These are phyloP conservation scores for Boechera stricta DNA, from an alignment of 345 rosid species.

Conservation along the genomic window DNA sequence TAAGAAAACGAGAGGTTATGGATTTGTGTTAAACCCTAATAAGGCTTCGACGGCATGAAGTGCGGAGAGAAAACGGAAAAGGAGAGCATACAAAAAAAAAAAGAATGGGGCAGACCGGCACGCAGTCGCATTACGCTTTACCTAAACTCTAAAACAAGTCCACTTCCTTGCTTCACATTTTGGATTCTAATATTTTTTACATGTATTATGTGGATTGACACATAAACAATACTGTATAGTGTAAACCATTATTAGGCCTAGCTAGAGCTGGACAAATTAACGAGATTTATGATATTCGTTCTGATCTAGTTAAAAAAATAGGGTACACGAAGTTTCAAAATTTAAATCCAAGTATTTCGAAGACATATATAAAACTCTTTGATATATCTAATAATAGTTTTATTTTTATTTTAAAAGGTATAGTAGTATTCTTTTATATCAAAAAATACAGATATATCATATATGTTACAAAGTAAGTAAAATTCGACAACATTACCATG, in stretches of 20 bases:
- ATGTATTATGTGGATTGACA: too few species aligned
- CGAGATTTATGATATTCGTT: too few species aligned
- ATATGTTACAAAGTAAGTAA: neutral
- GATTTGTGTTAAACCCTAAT: slow-evolving; percentile 16
- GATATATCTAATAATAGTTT: neutral
- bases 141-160: slow-evolving; percentile 32
- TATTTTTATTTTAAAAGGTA: neutral
- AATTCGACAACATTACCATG: slow-evolving; percentile 1
- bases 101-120: slow-evolving; percentile 23
- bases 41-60: slow-evolving; percentile 55
- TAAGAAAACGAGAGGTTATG: slow-evolving; percentile 5
- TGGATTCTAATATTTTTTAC: neutral
- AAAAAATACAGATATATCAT: neutral
- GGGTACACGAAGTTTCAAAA: too few species aligned
- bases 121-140: slow-evolving; percentile 19
- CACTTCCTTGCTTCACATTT: slow-evolving; percentile 15
- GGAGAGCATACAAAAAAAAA: neutral
- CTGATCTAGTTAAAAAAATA: too few species aligned
- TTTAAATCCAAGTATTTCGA: too few species aligned
- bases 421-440: neutral
- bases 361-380: neutral
- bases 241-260: too few species aligned
- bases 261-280: too few species aligned
- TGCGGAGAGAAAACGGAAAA: slow-evolving; percentile 44
- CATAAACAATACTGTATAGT: too few species aligned